Evolutionary conservation across 345 rosid genomes (phyloP), one percentile per base, ranked within the genome.

Genomic region (Euphorbia pulcherrima): DNA sequence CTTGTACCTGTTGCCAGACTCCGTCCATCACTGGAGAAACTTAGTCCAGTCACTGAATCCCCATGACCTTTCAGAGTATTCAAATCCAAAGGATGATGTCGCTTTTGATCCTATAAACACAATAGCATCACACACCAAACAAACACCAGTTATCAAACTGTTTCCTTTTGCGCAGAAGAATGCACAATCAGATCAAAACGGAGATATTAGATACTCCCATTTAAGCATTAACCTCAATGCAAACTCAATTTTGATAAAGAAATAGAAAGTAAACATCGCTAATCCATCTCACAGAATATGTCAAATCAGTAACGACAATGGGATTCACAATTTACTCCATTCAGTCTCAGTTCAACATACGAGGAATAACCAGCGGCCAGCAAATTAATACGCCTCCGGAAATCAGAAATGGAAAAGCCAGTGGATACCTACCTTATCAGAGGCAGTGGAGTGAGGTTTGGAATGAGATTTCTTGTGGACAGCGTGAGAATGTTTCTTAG

Each of bases 1-100:
- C 24, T n/a, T n/a, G 7, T 69, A 94, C 97, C 93, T 48, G 97
- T 95, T 52, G 92, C 97, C 77, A 95, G 81, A 77, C 81, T 77
- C 66, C 67, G 82, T 60, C 88, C 99, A 78, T 88, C 88, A 30
- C 83, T 71, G 2, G 97, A 87, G 82, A 94, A 89, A 81, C 86
- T 89, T 18, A 95, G 79, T 2, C 86, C 96, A 1, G 86, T 78
- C 56, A 94, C 97, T 9, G 96, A 68, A 86, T 94, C 99, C 18
- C 84, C 87, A 52, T 94, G 97, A 66, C 99, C 99, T 87, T 92
- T 94, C 76, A 94, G 75, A 68, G 99, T 94, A 80, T 94, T 94
- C 76, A 92, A 79, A 84, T 88, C 97, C 81, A 95, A 78, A 21
- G 89, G 93, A 77, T 91, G 97, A 70, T 88, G 97, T 44, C 87